Evolutionary conservation across 2,329 filamentous ascomycete genomes (phyloP).

Genomic region (Exophiala spinifera): DNA sequence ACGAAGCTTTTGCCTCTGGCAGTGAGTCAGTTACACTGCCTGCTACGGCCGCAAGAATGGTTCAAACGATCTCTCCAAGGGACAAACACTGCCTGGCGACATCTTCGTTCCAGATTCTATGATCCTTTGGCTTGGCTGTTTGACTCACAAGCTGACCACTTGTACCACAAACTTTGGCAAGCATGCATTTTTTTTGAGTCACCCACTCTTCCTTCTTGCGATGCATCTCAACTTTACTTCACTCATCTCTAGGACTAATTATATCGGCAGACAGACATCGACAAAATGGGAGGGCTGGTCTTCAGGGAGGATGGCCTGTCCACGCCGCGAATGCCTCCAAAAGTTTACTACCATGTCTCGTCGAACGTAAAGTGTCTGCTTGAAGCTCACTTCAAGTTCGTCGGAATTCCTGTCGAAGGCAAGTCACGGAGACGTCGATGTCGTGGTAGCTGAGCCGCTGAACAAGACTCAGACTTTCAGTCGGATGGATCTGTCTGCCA

Average conservation of each 20-base stretch:
- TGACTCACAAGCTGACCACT: neutral
- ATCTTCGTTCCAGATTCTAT: no score
- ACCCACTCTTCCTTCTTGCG: no score
- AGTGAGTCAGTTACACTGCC: no score
- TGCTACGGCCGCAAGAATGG: no score
- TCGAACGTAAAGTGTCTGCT: slow-evolving; percentile 36
- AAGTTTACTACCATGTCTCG: neutral
- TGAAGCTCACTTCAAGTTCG: slow-evolving; percentile 49
- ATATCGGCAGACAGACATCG: neutral
- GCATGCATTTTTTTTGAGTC: no score
- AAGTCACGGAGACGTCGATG: slow-evolving; percentile 70
- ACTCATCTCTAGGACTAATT: neutral
- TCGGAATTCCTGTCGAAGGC: slow-evolving; percentile 61
- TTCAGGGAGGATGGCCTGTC: slow-evolving; percentile 1
- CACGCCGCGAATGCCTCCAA: neutral
- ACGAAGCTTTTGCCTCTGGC: no score
- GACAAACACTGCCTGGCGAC: no score
- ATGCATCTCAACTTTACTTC: neutral
- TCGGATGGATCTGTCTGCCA: slow-evolving; percentile 4
- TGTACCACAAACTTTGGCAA: neutral
- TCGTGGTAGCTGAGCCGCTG: slow-evolving; percentile 56
- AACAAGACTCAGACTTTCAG: slow-evolving; percentile 25
- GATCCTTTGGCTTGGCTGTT: neutral
- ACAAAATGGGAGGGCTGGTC: neutral
- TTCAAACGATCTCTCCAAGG: no score